phyloP scores from a whole-genome alignment of 345 rosid species.

The Limnanthes douglasii region DNA sequence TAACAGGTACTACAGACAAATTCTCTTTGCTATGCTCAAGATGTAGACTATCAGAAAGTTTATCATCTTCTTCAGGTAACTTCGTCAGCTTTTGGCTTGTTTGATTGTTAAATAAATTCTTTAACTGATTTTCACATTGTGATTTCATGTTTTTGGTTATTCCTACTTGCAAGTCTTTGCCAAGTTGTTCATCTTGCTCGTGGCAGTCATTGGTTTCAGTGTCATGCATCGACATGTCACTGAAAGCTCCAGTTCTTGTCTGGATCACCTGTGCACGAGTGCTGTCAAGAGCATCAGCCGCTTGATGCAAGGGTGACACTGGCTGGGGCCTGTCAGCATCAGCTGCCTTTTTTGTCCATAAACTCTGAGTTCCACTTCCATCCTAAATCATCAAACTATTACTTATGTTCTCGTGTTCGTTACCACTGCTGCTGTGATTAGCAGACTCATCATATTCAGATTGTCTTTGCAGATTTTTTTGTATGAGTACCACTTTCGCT shows the following conservation, averaged over 20 bases:
- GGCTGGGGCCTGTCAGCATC: conserved; percentile 26
- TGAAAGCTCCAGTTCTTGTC: conserved; percentile 20
- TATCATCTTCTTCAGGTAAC: conserved; percentile 13
- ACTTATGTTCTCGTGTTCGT: conserved; percentile 17
- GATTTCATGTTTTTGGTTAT: conserved; percentile 9
- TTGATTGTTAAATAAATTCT: conserved; percentile 7
- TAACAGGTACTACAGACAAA: conserved; percentile 7
- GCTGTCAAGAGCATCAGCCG: conserved; percentile 33
- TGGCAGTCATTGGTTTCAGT: conserved; percentile 15
- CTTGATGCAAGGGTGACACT: conserved; percentile 15
- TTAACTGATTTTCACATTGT: conserved; percentile 9
- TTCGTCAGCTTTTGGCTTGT: conserved; percentile 7
- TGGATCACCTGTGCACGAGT: conserved; percentile 47
- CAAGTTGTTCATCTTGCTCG: conserved; percentile 18
- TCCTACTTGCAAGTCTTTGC: conserved; percentile 16
- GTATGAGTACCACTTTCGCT: conserved; percentile 29
- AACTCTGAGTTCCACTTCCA: conserved; percentile 41
- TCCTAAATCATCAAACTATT: conserved; percentile 19
- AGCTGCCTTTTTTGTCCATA: conserved; percentile 37
- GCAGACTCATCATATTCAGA: conserved; percentile 15
- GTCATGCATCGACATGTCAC: conserved; percentile 16
- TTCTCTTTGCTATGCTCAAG: conserved; percentile 13
- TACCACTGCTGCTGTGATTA: conserved; percentile 15
- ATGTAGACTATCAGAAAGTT: conserved; percentile 11
- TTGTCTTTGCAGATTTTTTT: conserved; percentile 25